Base-by-base conservation (phyloP, 129 eudicot genomes). In the Scalesia atractyloides region DNA sequence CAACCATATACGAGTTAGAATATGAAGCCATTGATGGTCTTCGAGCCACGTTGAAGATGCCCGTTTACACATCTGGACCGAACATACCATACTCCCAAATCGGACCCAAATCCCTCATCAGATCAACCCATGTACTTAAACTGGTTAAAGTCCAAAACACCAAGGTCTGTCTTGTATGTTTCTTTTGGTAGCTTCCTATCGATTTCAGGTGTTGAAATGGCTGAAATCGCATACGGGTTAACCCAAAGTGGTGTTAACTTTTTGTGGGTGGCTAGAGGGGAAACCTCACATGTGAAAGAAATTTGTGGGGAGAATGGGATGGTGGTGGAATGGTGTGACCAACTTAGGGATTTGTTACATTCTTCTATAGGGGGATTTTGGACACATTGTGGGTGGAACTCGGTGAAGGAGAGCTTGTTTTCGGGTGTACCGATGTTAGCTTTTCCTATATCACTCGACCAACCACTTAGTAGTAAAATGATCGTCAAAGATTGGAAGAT, bases 341-440 rank as follows among this genome's bases (percentile, higher is more conserved):
- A 86, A 22, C 37, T 83, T 51, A 64, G 34, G 78, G 88, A 81
- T 44, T 63, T 86, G 62, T 73, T 54, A 13, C 88, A 86, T 70
- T 47, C 84, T 26, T 70, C 83, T 0, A 30, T 82, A 0, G 92
- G 89, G 5, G 92, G 89, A 2, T 81, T 84, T 74, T 84, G 76
- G 86, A 64, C 86, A 4, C 88, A 84, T 18, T 84, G 92, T 57
- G 88, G 92, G 33, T 84, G 92, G 92, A 87, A 87, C 33, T 87
- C 88, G 0, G 83, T 84, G 1, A 80, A 79, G 44, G 92, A 86
- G 37, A 63, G 74, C 19, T 56, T 70, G 10, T 83, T 74, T 53
- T 68, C 86, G 0, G 92, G 88, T 1, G 50, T 78, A 20, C 88
- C 92, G 0, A 72, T 87, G 81, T 79, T 87, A 14, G 69, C 86